phyloP scores from a whole-genome alignment of 108 stramenopile species.

The Fistulifera pelliculosa region DNA sequence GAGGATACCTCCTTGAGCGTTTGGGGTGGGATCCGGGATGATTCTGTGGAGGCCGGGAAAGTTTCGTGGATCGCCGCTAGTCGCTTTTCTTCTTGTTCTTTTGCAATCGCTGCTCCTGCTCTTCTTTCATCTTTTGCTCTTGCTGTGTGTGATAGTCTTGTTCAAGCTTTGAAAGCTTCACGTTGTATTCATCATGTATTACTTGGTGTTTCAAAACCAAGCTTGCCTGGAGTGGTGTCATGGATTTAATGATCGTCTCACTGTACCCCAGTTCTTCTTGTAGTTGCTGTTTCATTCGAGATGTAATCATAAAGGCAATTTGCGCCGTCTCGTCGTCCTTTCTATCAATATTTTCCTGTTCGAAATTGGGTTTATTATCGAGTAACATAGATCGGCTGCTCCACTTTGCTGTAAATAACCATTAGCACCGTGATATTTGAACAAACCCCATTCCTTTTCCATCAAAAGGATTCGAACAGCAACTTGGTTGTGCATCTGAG shows the following conservation, averaged over 20 bases:
- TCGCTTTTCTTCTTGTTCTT: conserved; percentile 1
- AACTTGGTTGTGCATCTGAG: conserved; percentile 11
- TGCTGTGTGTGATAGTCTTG: conserved; percentile 1
- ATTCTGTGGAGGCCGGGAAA: no score
- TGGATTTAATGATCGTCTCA: background rate
- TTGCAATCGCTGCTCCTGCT: background rate
- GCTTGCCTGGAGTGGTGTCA: no score
- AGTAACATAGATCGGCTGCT: background rate
- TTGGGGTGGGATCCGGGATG: no score
- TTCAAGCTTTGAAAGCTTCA: background rate
- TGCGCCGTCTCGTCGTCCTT: conserved; percentile 6
- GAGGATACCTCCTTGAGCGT: no score
- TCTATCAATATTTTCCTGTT: background rate
- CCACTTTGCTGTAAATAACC: conserved; percentile 24
- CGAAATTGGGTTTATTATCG: background rate
- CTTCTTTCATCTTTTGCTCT: conserved; percentile 1
- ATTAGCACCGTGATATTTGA: conserved; percentile 34
- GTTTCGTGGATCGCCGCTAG: no score
- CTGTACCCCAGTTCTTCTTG: conserved; percentile 26
- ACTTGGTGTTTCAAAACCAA: no score
- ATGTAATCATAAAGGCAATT: conserved; percentile 60
- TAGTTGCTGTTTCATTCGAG: conserved; percentile 30
- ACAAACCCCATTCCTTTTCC: conserved; percentile 28
- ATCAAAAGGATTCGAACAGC: conserved; percentile 26
- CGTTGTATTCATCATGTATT: background rate